Conservation (phyloP, 257 asterid species). For the Solanum etuberosum region DNA sequence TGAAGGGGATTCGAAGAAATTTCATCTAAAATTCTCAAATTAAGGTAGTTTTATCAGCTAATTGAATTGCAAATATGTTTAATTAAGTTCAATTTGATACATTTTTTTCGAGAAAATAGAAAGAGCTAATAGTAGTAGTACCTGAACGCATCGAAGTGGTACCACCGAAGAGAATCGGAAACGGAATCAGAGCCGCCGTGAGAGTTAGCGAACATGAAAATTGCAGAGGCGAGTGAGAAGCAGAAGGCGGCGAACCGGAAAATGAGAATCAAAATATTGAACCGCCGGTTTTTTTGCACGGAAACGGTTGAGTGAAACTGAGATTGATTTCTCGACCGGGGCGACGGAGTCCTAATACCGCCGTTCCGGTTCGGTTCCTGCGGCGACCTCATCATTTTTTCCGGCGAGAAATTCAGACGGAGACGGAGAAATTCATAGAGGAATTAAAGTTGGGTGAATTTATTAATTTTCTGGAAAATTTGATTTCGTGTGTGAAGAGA, state of each 20-base stretch:
- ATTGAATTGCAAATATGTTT: background rate
- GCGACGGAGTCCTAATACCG: slow-evolving; percentile 27
- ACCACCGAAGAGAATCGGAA: slow-evolving; percentile 15
- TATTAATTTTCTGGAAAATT: background rate
- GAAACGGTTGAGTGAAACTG: slow-evolving; percentile 38
- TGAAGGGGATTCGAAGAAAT: background rate
- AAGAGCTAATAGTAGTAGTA: background rate
- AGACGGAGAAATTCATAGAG: background rate
- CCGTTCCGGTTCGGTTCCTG: slow-evolving; percentile 13
- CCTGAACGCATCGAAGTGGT: slow-evolving; percentile 26
- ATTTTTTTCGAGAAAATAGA: background rate
- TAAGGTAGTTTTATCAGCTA: background rate
- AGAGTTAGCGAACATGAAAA: slow-evolving; percentile 29
- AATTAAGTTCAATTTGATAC: background rate
- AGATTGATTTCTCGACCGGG: slow-evolving; percentile 25
- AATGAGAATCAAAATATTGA: slow-evolving; percentile 18
- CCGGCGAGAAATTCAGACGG: background rate
- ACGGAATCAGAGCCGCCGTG: slow-evolving; percentile 15
- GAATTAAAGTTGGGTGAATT: background rate
- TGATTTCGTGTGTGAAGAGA: background rate
- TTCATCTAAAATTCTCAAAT: background rate
- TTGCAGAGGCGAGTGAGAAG: slow-evolving; percentile 37
- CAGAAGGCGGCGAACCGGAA: slow-evolving; percentile 33
- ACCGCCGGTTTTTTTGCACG: slow-evolving; percentile 29
- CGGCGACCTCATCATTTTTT: slow-evolving; percentile 16